Base-by-base conservation (phyloP, 2,329 filamentous ascomycete genomes). In the Beauveria caledonica region DNA sequence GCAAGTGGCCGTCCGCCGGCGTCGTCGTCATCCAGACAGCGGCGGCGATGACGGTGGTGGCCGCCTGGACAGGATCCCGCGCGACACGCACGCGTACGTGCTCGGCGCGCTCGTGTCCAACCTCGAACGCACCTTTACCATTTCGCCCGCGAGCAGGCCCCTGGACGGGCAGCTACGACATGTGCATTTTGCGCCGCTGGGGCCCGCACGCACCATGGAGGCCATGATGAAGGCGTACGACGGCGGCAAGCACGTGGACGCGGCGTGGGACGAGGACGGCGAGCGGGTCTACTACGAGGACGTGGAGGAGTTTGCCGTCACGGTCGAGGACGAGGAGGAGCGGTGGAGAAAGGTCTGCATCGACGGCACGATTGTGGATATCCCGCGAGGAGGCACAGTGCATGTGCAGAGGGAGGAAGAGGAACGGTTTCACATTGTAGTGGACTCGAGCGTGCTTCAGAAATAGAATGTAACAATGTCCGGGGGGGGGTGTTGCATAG, bases 281-380 rank as follows among this genome's bases (percentile, higher is more conserved):
- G 87, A 40, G 77, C 76, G 2, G 87, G 29, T 97, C 1, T 80
- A 79, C 0, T 97, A 97, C 70, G 83, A 88, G 19, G 80, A 84
- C 58, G 80, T 94, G 7, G 82, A 88, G 2, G 82, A 82, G 56
- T 65, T 96, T 19, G 78, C 75, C 61, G 84, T 97, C 51, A 79
- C 82, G 17, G 85, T 90, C 40, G 64, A 76, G 1, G 89, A 94
- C 68, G 77, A 82, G 17, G 85, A 90, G n/a, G 77, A 77, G 50
- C 78, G 85, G 57, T 97, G 92, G 92, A 80, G 93, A 63, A 85
- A 92, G 68, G 82, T 96, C 15, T 97, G 93, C 71, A 79, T 97
- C n/a, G 93, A 97, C 72, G 93, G 93, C 3, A 91, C 88, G 58
- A 95, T 96, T 67, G 84, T 97, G 3, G 81, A 84, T 62, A 76